Evolutionary conservation across 495 filamentous ascomycete species (phyloP).

Genomic region (Penicillium ucsense): DNA sequence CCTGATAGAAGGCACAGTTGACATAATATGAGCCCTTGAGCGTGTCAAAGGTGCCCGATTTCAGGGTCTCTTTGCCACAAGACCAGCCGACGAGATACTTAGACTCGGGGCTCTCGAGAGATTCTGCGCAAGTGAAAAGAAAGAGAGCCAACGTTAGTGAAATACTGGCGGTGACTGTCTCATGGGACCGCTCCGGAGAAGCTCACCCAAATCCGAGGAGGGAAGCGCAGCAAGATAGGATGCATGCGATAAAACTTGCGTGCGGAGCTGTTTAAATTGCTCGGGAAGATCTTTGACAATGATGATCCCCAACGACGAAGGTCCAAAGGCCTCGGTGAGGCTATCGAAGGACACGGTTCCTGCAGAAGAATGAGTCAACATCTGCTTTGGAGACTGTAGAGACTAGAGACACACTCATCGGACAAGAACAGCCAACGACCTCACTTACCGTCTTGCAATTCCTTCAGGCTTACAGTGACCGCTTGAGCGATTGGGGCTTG

Average conservation of each 20-base stretch:
- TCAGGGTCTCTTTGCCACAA: conserved; percentile 87
- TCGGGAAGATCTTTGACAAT: conserved; percentile 74
- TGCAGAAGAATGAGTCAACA: conserved; percentile 14
- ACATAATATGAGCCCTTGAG: conserved; percentile 95
- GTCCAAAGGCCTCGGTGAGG: conserved; percentile 81
- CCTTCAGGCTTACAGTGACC: conserved; percentile 46
- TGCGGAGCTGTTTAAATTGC: conserved; percentile 58
- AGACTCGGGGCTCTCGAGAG: conserved; percentile 34
- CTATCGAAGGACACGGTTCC: conserved; percentile 63
- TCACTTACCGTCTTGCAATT: conserved; percentile 29
- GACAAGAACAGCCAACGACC: no score
- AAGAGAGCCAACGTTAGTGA: neutral
- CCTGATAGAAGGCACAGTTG: conserved; percentile 88
- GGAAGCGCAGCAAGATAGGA: conserved; percentile 84
- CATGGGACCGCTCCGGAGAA: neutral
- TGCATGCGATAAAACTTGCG: conserved; percentile 69
- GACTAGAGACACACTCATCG: no score
- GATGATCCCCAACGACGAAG: conserved; percentile 84
- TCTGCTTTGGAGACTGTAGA: no score
- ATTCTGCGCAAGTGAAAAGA: conserved; percentile 20
- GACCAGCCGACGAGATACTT: conserved; percentile 65
- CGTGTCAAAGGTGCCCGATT: conserved; percentile 76
- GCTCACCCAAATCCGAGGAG: conserved; percentile 57
- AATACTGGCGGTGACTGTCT: neutral
- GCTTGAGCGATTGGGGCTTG: conserved; percentile 26